A percentile compares a stretch with the other conserved stretches of the same genome.
Evolutionary conservation across 2,329 filamentous ascomycete genomes (phyloP).

Genomic region (Xylariaceae sp.): DNA sequence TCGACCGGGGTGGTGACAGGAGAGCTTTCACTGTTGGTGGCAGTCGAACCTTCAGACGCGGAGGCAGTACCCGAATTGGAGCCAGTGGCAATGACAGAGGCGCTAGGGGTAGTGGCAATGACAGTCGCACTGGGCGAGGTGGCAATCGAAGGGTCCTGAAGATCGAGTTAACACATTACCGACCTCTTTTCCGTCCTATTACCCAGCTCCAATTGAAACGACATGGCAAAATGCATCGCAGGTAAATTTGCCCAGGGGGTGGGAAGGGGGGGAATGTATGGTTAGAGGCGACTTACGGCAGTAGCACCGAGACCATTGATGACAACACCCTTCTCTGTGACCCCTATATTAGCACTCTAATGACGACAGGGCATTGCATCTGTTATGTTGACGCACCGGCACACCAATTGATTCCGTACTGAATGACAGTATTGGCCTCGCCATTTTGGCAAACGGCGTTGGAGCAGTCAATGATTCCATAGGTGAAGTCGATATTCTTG

Average conservation of each 20-base stretch:
- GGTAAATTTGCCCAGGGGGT: neutral
- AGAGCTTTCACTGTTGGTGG: constrained; percentile 22
- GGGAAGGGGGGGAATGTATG: neutral
- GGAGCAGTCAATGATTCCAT: constrained; percentile 37
- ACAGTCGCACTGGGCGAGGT: constrained; percentile 19
- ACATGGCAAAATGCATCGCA: neutral
- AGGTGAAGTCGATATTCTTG: constrained; percentile 38
- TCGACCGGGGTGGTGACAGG: constrained; percentile 13
- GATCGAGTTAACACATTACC: constrained; percentile 8
- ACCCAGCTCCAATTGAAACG: neutral
- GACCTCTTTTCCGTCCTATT: too few species aligned
- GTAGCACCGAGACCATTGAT: constrained; percentile 17
- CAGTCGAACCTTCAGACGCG: constrained; percentile 1
- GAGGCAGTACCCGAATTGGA: constrained; percentile 10
- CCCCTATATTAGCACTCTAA: constrained; percentile 3
- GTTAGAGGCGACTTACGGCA: constrained; percentile 8
- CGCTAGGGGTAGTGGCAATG: constrained; percentile 14
- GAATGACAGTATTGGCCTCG: constrained; percentile 23
- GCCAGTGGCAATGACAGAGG: constrained; percentile 15
- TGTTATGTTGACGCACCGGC: constrained; percentile 24
- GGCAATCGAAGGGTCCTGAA: constrained; percentile 9
- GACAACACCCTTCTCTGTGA: constrained; percentile 25
- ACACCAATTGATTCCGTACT: constrained; percentile 32
- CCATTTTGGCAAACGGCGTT: constrained; percentile 23
- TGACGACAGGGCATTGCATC: neutral